Evolutionary conservation across 305 asterid genomes (phyloP), one percentile per base, ranked within the genome.

Genomic region (Fraxinus dipetala): DNA sequence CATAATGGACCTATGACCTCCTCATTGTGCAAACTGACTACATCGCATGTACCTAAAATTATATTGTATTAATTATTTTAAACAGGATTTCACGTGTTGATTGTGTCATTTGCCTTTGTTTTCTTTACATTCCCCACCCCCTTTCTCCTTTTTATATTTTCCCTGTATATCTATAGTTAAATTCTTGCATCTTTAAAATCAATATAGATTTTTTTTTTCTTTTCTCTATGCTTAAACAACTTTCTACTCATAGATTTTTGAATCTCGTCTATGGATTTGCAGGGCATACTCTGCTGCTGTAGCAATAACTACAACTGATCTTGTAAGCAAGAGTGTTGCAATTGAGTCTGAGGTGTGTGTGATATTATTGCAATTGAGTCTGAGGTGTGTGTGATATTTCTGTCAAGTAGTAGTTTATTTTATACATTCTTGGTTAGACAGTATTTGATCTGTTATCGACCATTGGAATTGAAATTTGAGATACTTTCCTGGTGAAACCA

Each of bases 251-350:
- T 63, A 14, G 69, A 65, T 36, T 74, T 77, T 81, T 85, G 78
- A 85, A 80, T 83, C 20, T 77, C 79, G 40, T 54, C 80, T 59
- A 35, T 84, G 72, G 43, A 79, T 85, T 70, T 85, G 73, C 90
- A 96, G 99, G 89, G 98, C 93, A 77, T 90, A 92, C 83, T 90
- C 95, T 80, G 98, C 98, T 83, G 94, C 98, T 85, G 97, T 96
- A 80, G 99, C 98, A 83, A 94, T 96, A 89, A 96, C 99, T 26
- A 94, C 99, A 75, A 96, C 99, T 40, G 99, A 96, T 88, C 98
- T 96, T 84, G 99, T 94, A 59, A 96, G 98, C 88, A 96, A 96
- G 89, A 96, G 98, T 83, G 90, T 94, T 56, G 98, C 98, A 31
- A 84, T 93, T 84, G 94, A 94, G 90, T 87, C 93, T 5, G 88